Evolutionary conservation across 148 eudicot genomes (phyloP), one percentile per base, ranked within the genome.

Genomic region (Rhododendron simsii): DNA sequence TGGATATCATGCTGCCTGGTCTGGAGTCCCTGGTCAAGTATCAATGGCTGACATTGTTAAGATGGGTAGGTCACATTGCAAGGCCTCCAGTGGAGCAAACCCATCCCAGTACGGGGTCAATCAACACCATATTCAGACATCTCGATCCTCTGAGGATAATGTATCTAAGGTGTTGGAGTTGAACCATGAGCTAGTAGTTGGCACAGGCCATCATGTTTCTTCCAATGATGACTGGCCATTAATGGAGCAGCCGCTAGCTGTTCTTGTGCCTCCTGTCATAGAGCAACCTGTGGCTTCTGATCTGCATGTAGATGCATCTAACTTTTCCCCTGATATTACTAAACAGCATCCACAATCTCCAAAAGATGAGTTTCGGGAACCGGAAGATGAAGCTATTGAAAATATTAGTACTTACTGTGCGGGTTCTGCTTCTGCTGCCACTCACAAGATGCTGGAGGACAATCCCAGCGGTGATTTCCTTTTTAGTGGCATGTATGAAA

Each of bases 11-110:
- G 83, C 95, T 90, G 83, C 92, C 33, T 95, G 98, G 99, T 87
- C 84, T 26, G 98, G 93, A 57, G 89, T 84, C 81, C 91, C 96
- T 84, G 96, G 96, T 83, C 98, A 95, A 90, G 88, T 91, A 51
- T 95, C 99, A 76, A 93, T 97, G 98, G 99, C 99, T 87, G 99
- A 97, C 86, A 91, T 97, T 87, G 99, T 97, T 85, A 97, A 97
- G 92, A 95, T 92, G 99, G 99, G 99, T 75, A 93, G 94, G 87
- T 94, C 94, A 30, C 94, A 92, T 41, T 91, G 86, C 75, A 95
- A 92, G 87, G 78, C 89, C 80, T 80, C 93, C 30, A 92, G 81
- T 90, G 87, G 84, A 80, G 61, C 85, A 21, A 89, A 84, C 77
- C 69, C 86, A 83, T 88, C 94, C 44, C 92, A 92, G 41, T 90